Evolutionary conservation across 2,329 filamentous ascomycete genomes (phyloP).

Genomic region (Myriangium duriaei): DNA sequence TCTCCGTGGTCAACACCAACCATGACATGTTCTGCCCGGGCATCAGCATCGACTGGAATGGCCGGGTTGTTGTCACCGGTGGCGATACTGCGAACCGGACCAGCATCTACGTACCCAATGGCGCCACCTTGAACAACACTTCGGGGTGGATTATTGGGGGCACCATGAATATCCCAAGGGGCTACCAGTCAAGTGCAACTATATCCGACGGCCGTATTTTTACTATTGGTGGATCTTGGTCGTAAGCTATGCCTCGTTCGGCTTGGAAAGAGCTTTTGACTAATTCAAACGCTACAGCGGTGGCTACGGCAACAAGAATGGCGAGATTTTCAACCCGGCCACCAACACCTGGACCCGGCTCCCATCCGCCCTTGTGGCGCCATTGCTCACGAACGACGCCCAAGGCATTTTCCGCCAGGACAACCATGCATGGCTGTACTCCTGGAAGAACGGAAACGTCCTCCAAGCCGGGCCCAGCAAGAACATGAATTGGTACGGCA

Average conservation of each 20-base stretch:
- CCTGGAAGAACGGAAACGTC: slow-evolving; percentile 35
- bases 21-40: slow-evolving; percentile 48
- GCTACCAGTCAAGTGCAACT: slow-evolving; percentile 41
- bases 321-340: slow-evolving; percentile 40
- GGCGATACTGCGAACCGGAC: slow-evolving; percentile 38
- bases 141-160: slow-evolving; percentile 32
- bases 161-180: slow-evolving; percentile 36
- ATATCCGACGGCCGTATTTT: slow-evolving; percentile 43
- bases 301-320: slow-evolving; percentile 33
- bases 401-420: slow-evolving; percentile 35
- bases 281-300: too few relatives aligned
- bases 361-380: slow-evolving; percentile 21
- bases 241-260: too few relatives aligned
- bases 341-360: slow-evolving; percentile 41
- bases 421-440: slow-evolving; percentile 44
- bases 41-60: slow-evolving; percentile 37
- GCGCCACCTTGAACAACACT: too few relatives aligned
- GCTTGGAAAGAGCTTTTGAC: too few relatives aligned
- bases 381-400: slow-evolving; percentile 38
- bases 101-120: slow-evolving; percentile 30
- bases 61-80: slow-evolving; percentile 41
- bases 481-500: slow-evolving; percentile 46
- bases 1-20: slow-evolving; percentile 25
- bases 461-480: slow-evolving; percentile 45
- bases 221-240: slow-evolving; percentile 46